These are phyloP conservation scores for Cyclotella distinguenda DNA, from an alignment of 108 stramenopile genomes.

Conservation along the genomic window DNA sequence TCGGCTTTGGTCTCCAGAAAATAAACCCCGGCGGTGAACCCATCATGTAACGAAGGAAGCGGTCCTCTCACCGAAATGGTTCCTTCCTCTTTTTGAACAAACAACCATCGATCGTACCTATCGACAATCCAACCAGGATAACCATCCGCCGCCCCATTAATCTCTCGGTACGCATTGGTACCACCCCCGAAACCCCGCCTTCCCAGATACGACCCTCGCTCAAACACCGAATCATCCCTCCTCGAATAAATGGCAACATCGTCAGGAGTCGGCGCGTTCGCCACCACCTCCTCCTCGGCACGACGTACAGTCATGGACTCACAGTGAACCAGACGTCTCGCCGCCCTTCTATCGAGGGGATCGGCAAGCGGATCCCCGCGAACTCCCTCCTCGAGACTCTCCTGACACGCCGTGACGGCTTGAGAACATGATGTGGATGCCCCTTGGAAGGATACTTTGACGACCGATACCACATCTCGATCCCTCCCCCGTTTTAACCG, in stretches of 20 bases:
- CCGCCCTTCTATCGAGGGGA: slow-evolving; percentile 73
- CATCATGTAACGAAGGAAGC: slow-evolving; percentile 81
- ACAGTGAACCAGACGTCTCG: slow-evolving; percentile 75
- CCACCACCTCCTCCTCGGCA: slow-evolving; percentile 55
- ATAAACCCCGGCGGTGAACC: slow-evolving; percentile 77
- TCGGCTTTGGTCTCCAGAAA: slow-evolving; percentile 63
- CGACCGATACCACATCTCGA: slow-evolving; percentile 64
- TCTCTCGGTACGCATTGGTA: slow-evolving; percentile 76
- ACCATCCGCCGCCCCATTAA: slow-evolving; percentile 84
- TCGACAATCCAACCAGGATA: slow-evolving; percentile 85
- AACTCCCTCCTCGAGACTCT: slow-evolving; percentile 66
- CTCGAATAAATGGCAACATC: slow-evolving; percentile 67
- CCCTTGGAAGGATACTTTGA: slow-evolving; percentile 53
- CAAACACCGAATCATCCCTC: slow-evolving; percentile 52
- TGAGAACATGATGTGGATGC: slow-evolving; percentile 54
- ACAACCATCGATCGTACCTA: slow-evolving; percentile 76
- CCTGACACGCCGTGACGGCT: slow-evolving; percentile 58
- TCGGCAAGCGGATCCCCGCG: slow-evolving; percentile 72
- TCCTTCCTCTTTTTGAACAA: slow-evolving; percentile 63
- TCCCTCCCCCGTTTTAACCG: slow-evolving; percentile 60
- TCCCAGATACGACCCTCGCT: slow-evolving; percentile 69
- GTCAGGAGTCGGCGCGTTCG: slow-evolving; percentile 50
- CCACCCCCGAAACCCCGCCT: slow-evolving; percentile 50
- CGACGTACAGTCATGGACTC: slow-evolving; percentile 61
- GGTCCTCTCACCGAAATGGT: slow-evolving; percentile 52